Conservation (phyloP, 2,329 filamentous ascomycete species). For the Scedosporium minutisporum region DNA sequence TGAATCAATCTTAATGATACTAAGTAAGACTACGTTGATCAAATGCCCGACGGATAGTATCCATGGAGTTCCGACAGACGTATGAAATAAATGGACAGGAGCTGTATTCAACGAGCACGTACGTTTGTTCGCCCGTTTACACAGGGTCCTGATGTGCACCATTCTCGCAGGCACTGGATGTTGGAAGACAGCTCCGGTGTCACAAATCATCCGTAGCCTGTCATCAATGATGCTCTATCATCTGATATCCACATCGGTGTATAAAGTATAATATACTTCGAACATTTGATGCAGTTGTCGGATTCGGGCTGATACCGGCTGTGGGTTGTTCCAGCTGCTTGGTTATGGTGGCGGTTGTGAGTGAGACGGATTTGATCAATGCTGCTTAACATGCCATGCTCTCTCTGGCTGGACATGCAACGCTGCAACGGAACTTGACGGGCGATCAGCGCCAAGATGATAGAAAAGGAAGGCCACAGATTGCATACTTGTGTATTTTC, state of each 20-base stretch:
- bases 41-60: not conserved
- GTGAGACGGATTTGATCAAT: not conserved
- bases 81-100: not conserved
- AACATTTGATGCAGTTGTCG: not conserved
- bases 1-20: not conserved
- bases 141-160: too few species aligned
- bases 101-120: not conserved
- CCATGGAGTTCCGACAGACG: not conserved
- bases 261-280: not conserved
- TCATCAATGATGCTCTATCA: not conserved
- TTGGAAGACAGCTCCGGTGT: too few species aligned
- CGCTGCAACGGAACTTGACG: conserved; percentile 1
- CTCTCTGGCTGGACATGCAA: not conserved
- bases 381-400: not conserved
- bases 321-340: not conserved
- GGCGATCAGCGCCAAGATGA: not conserved
- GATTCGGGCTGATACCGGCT: not conserved
- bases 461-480: not conserved
- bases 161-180: too few species aligned
- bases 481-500: too few species aligned
- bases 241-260: not conserved
- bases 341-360: not conserved
- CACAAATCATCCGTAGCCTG: too few species aligned
- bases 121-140: not conserved
- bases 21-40: not conserved